phyloP scores from a whole-genome alignment of 371 early-diverging fungal species.

The Phascolomyces articulosus region DNA sequence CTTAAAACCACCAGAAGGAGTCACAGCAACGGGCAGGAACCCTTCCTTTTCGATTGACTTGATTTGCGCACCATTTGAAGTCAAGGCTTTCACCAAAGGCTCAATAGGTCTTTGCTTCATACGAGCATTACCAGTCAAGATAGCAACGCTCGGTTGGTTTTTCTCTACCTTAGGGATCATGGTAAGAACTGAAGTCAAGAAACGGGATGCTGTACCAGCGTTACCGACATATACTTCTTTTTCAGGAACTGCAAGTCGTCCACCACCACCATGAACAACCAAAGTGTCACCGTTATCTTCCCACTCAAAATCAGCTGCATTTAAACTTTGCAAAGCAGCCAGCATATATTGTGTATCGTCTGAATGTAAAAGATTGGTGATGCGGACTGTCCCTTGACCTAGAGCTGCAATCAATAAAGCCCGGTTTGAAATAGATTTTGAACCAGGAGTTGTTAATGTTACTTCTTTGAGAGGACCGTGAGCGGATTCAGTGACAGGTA shows the following conservation, averaged over 20 bases:
- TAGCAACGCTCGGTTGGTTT: conserved; percentile 43
- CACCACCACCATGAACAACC: conserved; percentile 82
- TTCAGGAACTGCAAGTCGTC: conserved; percentile 75
- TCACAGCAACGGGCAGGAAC: conserved; percentile 86
- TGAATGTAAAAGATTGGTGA: conserved; percentile 91
- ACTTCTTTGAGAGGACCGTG: conserved; percentile 47
- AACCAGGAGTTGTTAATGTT: conserved; percentile 86
- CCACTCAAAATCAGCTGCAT: conserved; percentile 87
- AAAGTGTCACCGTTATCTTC: conserved; percentile 92
- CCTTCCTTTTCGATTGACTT: conserved; percentile 82
- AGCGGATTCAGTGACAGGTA: conserved; percentile 58
- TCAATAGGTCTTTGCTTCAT: conserved; percentile 98
- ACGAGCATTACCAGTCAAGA: conserved; percentile 95
- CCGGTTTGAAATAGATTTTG: conserved; percentile 97
- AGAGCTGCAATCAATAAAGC: conserved; percentile 92
- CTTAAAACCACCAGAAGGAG: conserved; percentile 75
- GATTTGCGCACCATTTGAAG: conserved; percentile 78
- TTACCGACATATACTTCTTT: conserved; percentile 93
- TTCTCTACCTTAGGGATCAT: conserved; percentile 62
- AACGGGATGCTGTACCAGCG: conserved; percentile 97
- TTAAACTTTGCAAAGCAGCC: conserved; percentile 85
- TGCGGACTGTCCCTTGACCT: conserved; percentile 81
- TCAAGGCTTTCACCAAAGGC: conserved; percentile 86
- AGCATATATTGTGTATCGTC: conserved; percentile 98
- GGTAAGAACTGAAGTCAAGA: conserved; percentile 89